Conservation (phyloP, 441 rosid genomes). For the Aleurites moluccanus region DNA sequence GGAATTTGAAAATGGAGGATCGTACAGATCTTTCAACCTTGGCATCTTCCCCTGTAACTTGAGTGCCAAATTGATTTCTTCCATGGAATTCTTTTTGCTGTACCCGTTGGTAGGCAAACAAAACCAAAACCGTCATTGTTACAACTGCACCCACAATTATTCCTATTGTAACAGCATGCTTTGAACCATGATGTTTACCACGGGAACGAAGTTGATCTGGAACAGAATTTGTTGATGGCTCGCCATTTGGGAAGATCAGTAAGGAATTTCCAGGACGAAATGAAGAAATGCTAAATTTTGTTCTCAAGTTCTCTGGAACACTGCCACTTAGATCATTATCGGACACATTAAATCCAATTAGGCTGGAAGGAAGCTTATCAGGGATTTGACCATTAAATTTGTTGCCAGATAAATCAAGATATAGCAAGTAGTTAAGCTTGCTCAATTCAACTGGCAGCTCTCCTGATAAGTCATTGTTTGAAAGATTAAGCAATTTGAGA, state of each 20-base stretch:
- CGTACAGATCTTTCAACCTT: slow-evolving; percentile 61
- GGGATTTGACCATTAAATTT: slow-evolving; percentile 71
- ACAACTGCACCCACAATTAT: slow-evolving; percentile 75
- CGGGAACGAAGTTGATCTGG: slow-evolving; percentile 14
- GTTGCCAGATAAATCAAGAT: slow-evolving; percentile 84
- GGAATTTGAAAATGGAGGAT: slow-evolving; percentile 68
- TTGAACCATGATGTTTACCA: slow-evolving; percentile 41
- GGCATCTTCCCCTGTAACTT: slow-evolving; percentile 46
- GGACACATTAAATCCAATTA: slow-evolving; percentile 71
- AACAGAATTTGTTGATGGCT: slow-evolving; percentile 27
- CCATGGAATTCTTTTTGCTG: slow-evolving; percentile 66
- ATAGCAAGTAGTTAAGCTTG: slow-evolving; percentile 64
- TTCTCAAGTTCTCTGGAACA: slow-evolving; percentile 56
- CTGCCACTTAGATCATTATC: slow-evolving; percentile 68
- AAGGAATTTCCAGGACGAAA: slow-evolving; percentile 69
- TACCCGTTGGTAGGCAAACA: slow-evolving; percentile 71
- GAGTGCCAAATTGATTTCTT: slow-evolving; percentile 50
- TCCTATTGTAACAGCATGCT: slow-evolving; percentile 53
- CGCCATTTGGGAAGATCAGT: slow-evolving; percentile 38
- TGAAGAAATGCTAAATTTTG: slow-evolving; percentile 51
- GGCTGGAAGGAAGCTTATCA: slow-evolving; percentile 51
- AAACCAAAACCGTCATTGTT: slow-evolving; percentile 63
- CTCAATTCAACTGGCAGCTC: slow-evolving; percentile 69
- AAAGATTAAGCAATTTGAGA: slow-evolving; percentile 63
- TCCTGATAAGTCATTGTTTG: slow-evolving; percentile 64